Percentiles rank a stretch among this genome's conserved stretches.
Conservation (phyloP, 352 stramenopile species). For the Globisporangium acanthophoron region DNA sequence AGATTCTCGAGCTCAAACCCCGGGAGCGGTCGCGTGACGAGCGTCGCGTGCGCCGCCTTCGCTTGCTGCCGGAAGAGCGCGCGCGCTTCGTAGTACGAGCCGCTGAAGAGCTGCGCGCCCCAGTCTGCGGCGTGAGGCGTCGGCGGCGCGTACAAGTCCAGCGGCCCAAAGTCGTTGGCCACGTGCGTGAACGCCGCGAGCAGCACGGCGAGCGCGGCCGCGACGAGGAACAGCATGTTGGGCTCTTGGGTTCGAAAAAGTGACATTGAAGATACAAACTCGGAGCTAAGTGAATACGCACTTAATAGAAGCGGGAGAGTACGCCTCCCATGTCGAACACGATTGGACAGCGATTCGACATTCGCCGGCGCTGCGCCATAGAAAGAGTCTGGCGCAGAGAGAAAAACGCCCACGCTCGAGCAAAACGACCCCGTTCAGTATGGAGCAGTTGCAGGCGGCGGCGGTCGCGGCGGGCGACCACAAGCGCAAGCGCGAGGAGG, state of each 20-base stretch:
- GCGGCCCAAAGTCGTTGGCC: slow-evolving; percentile 42
- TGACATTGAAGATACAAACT: no score
- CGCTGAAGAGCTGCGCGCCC: slow-evolving; percentile 26
- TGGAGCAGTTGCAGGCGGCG: background rate
- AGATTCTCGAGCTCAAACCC: slow-evolving; percentile 21
- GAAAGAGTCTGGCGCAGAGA: slow-evolving; percentile 1
- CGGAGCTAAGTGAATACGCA: background rate
- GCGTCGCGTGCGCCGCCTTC: slow-evolving; percentile 20
- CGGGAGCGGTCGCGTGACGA: slow-evolving; percentile 47
- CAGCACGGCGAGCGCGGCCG: slow-evolving; percentile 8
- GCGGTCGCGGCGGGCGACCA: background rate
- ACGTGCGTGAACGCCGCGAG: slow-evolving; percentile 29
- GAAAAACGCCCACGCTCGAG: background rate
- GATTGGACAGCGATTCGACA: slow-evolving; percentile 2
- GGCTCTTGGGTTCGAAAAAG: no score
- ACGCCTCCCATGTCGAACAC: background rate
- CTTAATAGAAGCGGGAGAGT: no score
- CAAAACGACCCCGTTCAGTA: background rate
- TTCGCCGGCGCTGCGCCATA: background rate
- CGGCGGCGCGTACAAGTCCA: slow-evolving; percentile 31
- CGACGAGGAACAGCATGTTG: background rate
- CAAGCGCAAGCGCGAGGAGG: slow-evolving; percentile 7
- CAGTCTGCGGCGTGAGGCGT: background rate
- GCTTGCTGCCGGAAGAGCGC: slow-evolving; percentile 48
- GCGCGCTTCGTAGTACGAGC: slow-evolving; percentile 62